Evolutionary conservation across 1,284 basidiomycete species (phyloP).

Genomic region (Leucoagaricus sp.): DNA sequence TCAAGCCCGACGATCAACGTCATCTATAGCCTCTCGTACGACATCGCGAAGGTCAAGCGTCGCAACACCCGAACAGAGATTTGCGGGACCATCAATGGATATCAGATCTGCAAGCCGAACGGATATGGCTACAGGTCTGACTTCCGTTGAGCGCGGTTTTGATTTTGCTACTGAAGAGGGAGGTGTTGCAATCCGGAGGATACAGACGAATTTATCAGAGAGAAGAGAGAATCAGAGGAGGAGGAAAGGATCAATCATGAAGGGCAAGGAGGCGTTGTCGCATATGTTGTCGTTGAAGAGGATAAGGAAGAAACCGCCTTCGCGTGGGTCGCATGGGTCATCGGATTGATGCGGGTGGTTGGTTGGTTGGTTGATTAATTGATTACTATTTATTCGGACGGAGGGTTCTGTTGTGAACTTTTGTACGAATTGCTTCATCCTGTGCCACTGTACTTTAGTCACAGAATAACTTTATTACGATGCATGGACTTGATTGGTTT

Average conservation of each 20-base stretch:
- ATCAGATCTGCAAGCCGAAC: conserved; percentile 46
- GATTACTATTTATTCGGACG: conserved; percentile 3
- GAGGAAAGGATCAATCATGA: conserved; percentile 19
- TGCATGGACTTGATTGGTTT: not conserved
- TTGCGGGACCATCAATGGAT: conserved; percentile 31
- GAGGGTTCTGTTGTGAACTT: not conserved
- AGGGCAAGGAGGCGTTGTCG: conserved; percentile 30
- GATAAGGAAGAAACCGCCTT: conserved; percentile 41
- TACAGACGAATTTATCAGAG: conserved; percentile 71
- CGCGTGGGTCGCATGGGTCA: conserved; percentile 34
- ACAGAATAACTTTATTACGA: not conserved
- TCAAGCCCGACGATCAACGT: not conserved
- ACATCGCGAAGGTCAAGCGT: conserved; percentile 12
- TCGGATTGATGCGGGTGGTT: no score
- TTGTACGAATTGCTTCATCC: conserved; percentile 4
- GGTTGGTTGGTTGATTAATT: not conserved
- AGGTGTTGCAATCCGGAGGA: conserved; percentile 72
- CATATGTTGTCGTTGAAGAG: conserved; percentile 30
- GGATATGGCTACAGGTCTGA: conserved; percentile 78
- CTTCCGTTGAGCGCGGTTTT: conserved; percentile 70
- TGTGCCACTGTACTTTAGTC: conserved; percentile 10
- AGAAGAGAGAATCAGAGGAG: conserved; percentile 39
- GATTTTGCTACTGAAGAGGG: conserved; percentile 80
- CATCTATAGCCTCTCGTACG: conserved; percentile 8
- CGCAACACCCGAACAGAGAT: conserved; percentile 12